These are phyloP conservation scores for Yamadazyma endophytica DNA, from an alignment of 805 yeast genomes.

Conservation along the genomic window DNA sequence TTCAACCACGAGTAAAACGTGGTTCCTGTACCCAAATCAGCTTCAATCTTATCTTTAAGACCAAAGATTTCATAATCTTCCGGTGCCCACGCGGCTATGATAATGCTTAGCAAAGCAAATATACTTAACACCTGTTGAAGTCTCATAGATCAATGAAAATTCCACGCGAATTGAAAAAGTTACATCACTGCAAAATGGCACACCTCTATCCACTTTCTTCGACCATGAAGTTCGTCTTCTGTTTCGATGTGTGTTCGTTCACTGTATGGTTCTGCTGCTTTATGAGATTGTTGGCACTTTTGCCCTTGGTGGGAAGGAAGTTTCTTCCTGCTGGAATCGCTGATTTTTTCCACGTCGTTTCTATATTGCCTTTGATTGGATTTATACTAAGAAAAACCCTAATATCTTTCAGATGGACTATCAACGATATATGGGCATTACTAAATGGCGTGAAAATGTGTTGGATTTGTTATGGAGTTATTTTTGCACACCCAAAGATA, in stretches of 20 bases:
- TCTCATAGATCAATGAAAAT: slow-evolving; percentile 2
- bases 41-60: slow-evolving; percentile 57
- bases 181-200: slow-evolving; percentile 19
- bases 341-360: slow-evolving; percentile 49
- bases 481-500: slow-evolving; percentile 36
- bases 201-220: slow-evolving; percentile 33
- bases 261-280: slow-evolving; percentile 48
- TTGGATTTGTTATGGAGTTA: slow-evolving; percentile 39
- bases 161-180: slow-evolving; percentile 2
- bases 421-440: slow-evolving; percentile 23
- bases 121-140: slow-evolving; percentile 1
- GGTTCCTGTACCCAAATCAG: slow-evolving; percentile 57
- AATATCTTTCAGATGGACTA: slow-evolving; percentile 9
- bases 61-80: slow-evolving; percentile 80
- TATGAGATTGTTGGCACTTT: slow-evolving; percentile 46
- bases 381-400: slow-evolving; percentile 14
- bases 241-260: slow-evolving; percentile 28
- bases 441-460: slow-evolving; percentile 27
- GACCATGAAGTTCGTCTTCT: slow-evolving; percentile 27
- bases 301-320: slow-evolving; percentile 61
- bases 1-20: slow-evolving; percentile 70
- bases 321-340: slow-evolving; percentile 72
- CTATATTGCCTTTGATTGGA: slow-evolving; percentile 29
- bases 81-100: slow-evolving; percentile 44
- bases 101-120: slow-evolving; percentile 1